Evolutionary conservation across 257 asterid species (phyloP).

Genomic region (Solanum piurae): DNA sequence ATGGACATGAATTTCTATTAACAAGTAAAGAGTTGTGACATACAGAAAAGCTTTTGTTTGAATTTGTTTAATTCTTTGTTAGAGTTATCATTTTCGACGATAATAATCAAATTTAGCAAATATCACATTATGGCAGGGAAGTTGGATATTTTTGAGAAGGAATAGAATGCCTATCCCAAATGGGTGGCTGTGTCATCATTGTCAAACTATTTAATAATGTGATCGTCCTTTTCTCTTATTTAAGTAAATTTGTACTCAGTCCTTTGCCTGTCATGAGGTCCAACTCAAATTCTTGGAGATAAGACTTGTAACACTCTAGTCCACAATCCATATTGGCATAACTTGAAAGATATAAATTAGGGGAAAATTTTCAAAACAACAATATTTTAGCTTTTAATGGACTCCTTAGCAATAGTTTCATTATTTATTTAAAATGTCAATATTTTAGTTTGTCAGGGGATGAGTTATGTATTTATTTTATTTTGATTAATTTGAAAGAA

Average conservation of each 20-base stretch:
- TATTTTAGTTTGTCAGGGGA: no score
- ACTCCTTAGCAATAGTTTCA: no score
- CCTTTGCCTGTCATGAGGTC: no score
- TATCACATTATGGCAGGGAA: background rate
- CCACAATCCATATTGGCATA: background rate
- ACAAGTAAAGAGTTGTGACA: background rate
- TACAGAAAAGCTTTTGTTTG: background rate
- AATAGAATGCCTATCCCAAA: background rate
- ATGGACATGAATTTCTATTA: background rate
- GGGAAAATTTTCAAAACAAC: no score
- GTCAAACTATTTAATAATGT: background rate
- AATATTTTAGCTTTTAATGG: no score
- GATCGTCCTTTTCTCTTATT: background rate
- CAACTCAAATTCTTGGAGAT: no score
- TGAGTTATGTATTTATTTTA: no score
- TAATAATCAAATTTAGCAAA: background rate
- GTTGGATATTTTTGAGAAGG: background rate
- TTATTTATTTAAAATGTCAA: no score
- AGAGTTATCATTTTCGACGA: background rate
- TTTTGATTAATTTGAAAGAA: no score
- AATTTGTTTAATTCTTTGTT: background rate
- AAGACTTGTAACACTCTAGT: no score
- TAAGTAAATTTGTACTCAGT: background rate
- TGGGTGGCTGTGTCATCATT: background rate
- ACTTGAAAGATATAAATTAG: background rate